Evolutionary conservation across 106 monocot species (phyloP), one percentile per base, ranked within the genome.

Genomic region (Hemerocallis citrina): DNA sequence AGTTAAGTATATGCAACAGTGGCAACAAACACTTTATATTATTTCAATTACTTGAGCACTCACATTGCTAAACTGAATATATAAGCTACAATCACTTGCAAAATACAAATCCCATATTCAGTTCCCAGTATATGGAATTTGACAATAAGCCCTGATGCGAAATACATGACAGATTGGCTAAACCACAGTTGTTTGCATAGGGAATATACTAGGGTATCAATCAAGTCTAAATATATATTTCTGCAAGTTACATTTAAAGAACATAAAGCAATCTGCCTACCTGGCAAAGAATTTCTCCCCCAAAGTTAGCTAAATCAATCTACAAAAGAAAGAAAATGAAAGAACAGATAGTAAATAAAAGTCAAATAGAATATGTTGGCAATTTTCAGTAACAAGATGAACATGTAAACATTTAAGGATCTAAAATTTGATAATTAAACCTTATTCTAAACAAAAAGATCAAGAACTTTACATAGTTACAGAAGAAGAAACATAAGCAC

Each of bases 211-310:
- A n/a, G n/a, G 46, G 3, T 47, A 50, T 25, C 49, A 25, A 16
- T 2, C 7, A 1, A 50, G 13, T 4, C 9, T 1, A 50, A 4
- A 25, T 10, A 25, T 12, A 23, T 0, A 24, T 21, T 6, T 20
- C 46, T 46, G 2, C 20, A 5, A 46, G 3, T 46, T 46, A 46
- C 30, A 23, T 55, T 10, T 22, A 44, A 60, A 31, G 23, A 40
- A 12, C 23, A 36, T 31, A 1, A 49, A 59, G 52, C 2, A 4
- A 24, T 0, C 47, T 1, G n/a, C n/a, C n/a, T 75, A 96, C 95
- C 95, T 91, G 95, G 64, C 86, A 84, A 64, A 90, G 79, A 52
- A 96, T 70, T 75, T 96, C 90, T 49, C 90, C 95, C 61, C 80
- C 82, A 68, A 96, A 87, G 58, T 90, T 90, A 43, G 86, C 80